Base-by-base conservation (phyloP, 169 alveolate genomes). In the Plasmodium reichenowi region DNA sequence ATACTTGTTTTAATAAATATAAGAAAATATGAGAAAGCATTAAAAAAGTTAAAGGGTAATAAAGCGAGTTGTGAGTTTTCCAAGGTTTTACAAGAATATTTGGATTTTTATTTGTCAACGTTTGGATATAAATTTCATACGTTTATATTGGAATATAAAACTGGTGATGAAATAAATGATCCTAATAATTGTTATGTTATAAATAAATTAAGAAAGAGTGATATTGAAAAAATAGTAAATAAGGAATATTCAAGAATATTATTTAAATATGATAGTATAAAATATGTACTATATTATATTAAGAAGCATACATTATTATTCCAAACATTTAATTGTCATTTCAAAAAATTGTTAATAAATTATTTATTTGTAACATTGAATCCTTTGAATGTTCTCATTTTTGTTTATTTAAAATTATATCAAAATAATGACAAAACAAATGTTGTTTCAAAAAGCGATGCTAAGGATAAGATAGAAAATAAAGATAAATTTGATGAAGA, bases 41-140 rank as follows among this genome's bases (percentile, higher is more conserved):
- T 83, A 68, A 83, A 83, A 83, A 83, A 83, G 52, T 22, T 68
- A 83, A 67, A 54, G 24, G 47, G 15, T 48, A 15, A 13, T 43
- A 67, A 56, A 17, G 5, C 26, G 26, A 63, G 63, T 17, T n/a
- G 64, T 5, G 86, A 70, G 2, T 59, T 59, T 71, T 26, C 86
- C n/a, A 48, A 58, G 15, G 71, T 50, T 15, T 83, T 83, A 38
- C 64, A 54, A 59, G 74, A 71, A 32, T 83, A 83, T 48, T 52
- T 83, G 43, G 74, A 43, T 60, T 83, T 83, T 83, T 70, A 83
- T 72, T 54, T 83, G 6, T 10, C 20, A 7, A 72, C 54, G 2
- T 83, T 83, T 48, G 91, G 91, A 17, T 72, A 83, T 70, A 83
- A 83, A 83, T 83, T 83, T 54, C 91, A 83, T 54, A 59, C 83